Percentiles rank a stretch among this genome's conserved stretches.
These are phyloP conservation scores for Gossypium anomalum DNA, from an alignment of 345 rosid genomes.

Conservation along the genomic window DNA sequence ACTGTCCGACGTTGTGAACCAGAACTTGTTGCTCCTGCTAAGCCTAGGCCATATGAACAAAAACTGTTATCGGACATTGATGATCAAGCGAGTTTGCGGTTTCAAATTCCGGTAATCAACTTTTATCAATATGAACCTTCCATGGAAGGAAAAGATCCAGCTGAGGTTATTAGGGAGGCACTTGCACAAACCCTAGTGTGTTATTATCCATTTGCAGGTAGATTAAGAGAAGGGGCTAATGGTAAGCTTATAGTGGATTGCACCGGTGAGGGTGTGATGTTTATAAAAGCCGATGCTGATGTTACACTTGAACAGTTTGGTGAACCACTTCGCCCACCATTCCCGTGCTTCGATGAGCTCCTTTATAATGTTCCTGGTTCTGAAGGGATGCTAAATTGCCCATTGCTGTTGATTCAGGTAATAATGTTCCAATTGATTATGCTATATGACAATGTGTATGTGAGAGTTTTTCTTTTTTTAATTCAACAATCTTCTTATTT, in stretches of 20 bases:
- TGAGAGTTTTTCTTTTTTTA: too few species aligned
- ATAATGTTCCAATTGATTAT: too few species aligned
- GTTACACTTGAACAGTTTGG: slow-evolving; percentile 10
- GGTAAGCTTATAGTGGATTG: slow-evolving; percentile 25
- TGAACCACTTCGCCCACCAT: slow-evolving; percentile 17
- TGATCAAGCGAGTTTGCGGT: neutral
- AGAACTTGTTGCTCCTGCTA: neutral
- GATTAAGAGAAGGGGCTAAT: slow-evolving; percentile 8
- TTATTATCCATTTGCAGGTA: slow-evolving; percentile 25
- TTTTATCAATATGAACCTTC: neutral
- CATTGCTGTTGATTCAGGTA: slow-evolving; percentile 23
- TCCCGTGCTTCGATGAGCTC: slow-evolving; percentile 16
- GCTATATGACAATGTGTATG: too few species aligned
- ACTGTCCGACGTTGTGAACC: neutral
- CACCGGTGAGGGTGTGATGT: slow-evolving; percentile 21
- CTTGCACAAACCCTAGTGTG: slow-evolving; percentile 14
- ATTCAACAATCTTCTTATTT: too few species aligned
- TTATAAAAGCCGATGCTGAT: slow-evolving; percentile 18
- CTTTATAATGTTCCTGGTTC: slow-evolving; percentile 17
- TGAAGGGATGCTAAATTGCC: slow-evolving; percentile 3
- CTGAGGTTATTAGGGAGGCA: slow-evolving; percentile 9
- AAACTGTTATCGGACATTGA: slow-evolving; percentile 5
- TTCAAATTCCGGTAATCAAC: neutral
- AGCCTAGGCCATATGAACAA: neutral
- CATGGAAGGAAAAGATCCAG: slow-evolving; percentile 23